Evolutionary conservation across 768 basidiomycete genomes (phyloP).

Genomic region (Termitomyces sp.): DNA sequence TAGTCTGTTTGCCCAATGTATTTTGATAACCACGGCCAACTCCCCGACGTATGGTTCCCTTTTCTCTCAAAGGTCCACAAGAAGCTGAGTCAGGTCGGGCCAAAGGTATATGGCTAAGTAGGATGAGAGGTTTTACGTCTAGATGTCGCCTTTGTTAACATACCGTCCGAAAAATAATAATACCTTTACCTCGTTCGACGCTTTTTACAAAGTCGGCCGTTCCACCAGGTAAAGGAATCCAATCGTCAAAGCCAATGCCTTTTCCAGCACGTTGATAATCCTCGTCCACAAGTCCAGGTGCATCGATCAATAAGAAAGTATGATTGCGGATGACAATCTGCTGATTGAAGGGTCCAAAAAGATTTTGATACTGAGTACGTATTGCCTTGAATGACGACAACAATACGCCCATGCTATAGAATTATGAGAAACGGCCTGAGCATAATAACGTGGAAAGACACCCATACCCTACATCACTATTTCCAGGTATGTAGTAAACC

Average conservation of each 20-base stretch:
- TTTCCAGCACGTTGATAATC: constrained; percentile 61
- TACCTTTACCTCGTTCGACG: constrained; percentile 31
- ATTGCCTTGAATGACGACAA: constrained; percentile 45
- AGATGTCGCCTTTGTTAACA: constrained; percentile 3
- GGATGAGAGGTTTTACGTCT: constrained; percentile 46
- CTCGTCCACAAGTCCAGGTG: constrained; percentile 78
- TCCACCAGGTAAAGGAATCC: constrained; percentile 48
- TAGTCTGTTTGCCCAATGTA: constrained; percentile 75
- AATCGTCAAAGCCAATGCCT: constrained; percentile 44
- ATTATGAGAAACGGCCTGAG: neutral
- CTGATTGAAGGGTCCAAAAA: constrained; percentile 69
- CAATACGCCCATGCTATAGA: constrained; percentile 48
- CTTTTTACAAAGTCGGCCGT: constrained; percentile 56
- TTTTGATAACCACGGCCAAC: constrained; percentile 82
- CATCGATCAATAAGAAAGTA: constrained; percentile 66
- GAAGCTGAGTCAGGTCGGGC: constrained; percentile 64
- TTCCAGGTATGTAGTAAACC: constrained; percentile 68
- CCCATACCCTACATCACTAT: constrained; percentile 68
- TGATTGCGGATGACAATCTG: constrained; percentile 61
- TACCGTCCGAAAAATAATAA: neutral
- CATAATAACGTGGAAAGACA: neutral
- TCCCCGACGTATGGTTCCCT: constrained; percentile 63
- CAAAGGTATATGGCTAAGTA: constrained; percentile 86
- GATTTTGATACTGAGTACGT: constrained; percentile 48
- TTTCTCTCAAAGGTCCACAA: constrained; percentile 77